phyloP scores from a whole-genome alignment of 495 filamentous ascomycete genomes.

The Pyrenula massariospora region DNA sequence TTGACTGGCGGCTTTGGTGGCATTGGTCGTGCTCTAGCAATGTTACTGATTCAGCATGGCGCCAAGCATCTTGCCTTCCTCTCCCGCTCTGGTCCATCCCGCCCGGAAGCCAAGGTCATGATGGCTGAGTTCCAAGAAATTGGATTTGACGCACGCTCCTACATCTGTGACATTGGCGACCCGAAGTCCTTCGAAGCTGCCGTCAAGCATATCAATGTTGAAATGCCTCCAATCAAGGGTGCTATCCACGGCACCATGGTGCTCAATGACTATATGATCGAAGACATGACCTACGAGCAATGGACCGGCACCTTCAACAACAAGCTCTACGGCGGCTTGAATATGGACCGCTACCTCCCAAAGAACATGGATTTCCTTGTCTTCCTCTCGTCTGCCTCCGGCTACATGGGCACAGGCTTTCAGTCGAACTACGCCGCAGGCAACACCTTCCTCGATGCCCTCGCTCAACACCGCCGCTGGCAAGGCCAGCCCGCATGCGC shows the following conservation, averaged over 20 bases:
- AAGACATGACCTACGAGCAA: conserved; percentile 32
- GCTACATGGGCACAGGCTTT: conserved; percentile 26
- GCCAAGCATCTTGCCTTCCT: conserved; percentile 22
- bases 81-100: conserved; percentile 15
- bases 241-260: conserved; percentile 24
- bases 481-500: conserved; percentile 13
- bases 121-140: conserved; percentile 7
- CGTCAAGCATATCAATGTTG: conserved; percentile 3
- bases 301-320: conserved; percentile 27
- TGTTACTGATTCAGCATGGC: conserved; percentile 22
- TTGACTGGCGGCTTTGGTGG: conserved; percentile 34
- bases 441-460: conserved; percentile 27
- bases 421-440: conserved; percentile 34
- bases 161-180: conserved; percentile 20
- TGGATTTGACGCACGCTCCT: conserved; percentile 9
- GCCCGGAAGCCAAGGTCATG: conserved; percentile 7
- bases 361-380: conserved; percentile 38
- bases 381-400: conserved; percentile 31
- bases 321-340: conserved; percentile 36
- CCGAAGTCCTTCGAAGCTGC: conserved; percentile 12
- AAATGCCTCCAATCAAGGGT: conserved; percentile 19
- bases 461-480: conserved; percentile 19
- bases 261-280: conserved; percentile 25
- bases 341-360: conserved; percentile 42
- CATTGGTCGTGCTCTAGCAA: conserved; percentile 25